Evolutionary conservation across 305 asterid species (phyloP), one percentile per base, ranked within the genome.

Genomic region (Fraxinus dipetala): DNA sequence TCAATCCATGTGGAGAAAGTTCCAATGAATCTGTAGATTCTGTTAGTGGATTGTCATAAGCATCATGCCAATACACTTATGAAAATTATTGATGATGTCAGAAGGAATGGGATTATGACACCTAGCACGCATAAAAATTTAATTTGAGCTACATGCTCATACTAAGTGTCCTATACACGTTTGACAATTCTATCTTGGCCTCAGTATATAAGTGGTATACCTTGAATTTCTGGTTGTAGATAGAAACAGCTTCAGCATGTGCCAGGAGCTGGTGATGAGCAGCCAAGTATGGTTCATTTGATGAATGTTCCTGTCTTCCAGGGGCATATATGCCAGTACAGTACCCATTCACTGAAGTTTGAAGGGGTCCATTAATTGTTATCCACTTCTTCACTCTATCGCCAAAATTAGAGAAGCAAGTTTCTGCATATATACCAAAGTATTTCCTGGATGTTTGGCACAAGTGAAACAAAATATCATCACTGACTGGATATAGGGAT

Each of bases 331-430:
- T 35, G 79, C 91, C 92, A 65, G 86, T 83, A 79, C 86, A 85
- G 76, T 89, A 86, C n/a, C 94, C 95, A 32, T 88, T 86, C 77
- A 91, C 90, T 63, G 90, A 88, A 74, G 91, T 87, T 84, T 88
- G 90, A 79, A 85, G 91, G 77, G 95, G 95, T 89, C 88, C 94
- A 48, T 91, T 91, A 54, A 91, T 82, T 51, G 94, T 88, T 82
- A 87, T 85, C 94, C 94, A 91, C 79, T 82, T 88, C 86, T 89
- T 91, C 72, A 91, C 92, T 88, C 90, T 87, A 86, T 91, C 90
- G 20, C 94, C 94, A 38, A 91, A 91, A 86, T 79, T 81, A 54
- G 85, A 82, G 84, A 91, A 91, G 81, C 94, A 89, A 72, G 92
- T 81, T 75, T 91, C 91, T 73, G 95, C 93, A 87, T 88, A 90